Evolutionary conservation across 2,329 filamentous ascomycete genomes (phyloP).

Genomic region (Diplodia scrobiculata): DNA sequence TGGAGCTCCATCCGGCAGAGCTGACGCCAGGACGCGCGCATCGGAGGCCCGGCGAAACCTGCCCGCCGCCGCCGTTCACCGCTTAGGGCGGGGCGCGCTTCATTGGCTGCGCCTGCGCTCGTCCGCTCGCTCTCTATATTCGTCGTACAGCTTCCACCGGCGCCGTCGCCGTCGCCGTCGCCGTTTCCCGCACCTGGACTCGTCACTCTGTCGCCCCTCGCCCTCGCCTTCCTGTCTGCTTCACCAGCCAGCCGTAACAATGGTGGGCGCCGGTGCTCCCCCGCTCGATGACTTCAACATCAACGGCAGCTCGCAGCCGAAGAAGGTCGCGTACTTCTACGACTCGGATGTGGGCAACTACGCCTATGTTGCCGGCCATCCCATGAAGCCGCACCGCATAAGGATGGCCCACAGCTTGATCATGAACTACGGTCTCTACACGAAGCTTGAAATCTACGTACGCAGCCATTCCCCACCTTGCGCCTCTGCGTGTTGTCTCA

Average conservation of each 20-base stretch:
- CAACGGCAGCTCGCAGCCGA: conserved; percentile 37
- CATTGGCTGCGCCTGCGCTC: conserved; percentile 10
- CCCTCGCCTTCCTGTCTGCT: not conserved
- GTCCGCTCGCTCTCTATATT: conserved; percentile 5
- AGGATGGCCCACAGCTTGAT: conserved; percentile 66
- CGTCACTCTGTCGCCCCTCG: not conserved
- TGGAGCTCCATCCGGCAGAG: conserved; percentile 21
- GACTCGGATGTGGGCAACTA: conserved; percentile 98
- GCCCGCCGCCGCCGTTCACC: conserved; percentile 15
- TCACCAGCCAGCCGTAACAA: conserved; percentile 20
- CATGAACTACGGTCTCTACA: conserved; percentile 74
- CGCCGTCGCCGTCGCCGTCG: not conserved
- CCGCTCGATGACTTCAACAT: conserved; percentile 31
- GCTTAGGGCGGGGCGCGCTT: not conserved
- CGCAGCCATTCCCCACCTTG: conserved; percentile 35
- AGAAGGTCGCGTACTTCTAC: conserved; percentile 97
- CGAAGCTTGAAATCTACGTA: conserved; percentile 72
- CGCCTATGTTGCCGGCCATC: conserved; percentile 78
- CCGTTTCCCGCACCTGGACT: not conserved
- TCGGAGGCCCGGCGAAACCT: conserved; percentile 20
- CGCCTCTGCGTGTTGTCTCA: not conserved
- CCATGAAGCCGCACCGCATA: conserved; percentile 69
- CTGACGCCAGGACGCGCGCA: conserved; percentile 10
- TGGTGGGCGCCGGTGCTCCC: conserved; percentile 30
- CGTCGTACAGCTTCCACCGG: not conserved